Evolutionary conservation across 2,329 filamentous ascomycete genomes (phyloP).

Genomic region (Aspergillus terreus): DNA sequence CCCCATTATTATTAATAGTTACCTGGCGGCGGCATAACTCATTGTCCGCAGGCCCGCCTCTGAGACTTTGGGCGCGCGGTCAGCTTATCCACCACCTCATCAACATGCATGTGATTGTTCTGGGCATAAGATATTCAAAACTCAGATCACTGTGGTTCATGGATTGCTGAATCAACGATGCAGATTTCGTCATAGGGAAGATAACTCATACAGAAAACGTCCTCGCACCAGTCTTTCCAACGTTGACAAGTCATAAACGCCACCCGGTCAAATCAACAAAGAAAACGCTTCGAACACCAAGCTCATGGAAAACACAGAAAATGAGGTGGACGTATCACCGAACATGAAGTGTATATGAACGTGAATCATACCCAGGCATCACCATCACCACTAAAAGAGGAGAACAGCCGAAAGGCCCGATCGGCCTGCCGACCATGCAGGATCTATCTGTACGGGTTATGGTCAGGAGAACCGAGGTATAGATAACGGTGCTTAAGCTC

Average conservation of each 20-base stretch:
- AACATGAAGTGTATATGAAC: not conserved
- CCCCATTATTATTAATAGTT: too few relatives aligned
- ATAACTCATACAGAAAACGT: not conserved
- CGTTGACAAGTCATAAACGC: slow-evolving; percentile 21
- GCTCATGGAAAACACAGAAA: slow-evolving; percentile 9
- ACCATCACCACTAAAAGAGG: not conserved
- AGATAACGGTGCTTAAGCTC: slow-evolving; percentile 46
- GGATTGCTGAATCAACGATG: not conserved
- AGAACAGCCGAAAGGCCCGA: not conserved
- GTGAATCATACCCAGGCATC: not conserved
- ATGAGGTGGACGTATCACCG: not conserved
- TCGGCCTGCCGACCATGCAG: not conserved
- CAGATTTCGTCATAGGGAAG: slow-evolving; percentile 5
- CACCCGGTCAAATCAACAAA: slow-evolving; percentile 19
- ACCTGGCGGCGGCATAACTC: too few relatives aligned
- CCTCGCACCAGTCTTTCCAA: not conserved
- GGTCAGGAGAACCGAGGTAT: not conserved
- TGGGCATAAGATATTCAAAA: too few relatives aligned
- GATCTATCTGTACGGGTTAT: not conserved
- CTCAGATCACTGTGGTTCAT: too few relatives aligned
- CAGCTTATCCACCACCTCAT: too few relatives aligned
- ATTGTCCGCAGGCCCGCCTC: too few relatives aligned
- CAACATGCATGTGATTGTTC: too few relatives aligned
- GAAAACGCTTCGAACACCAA: slow-evolving; percentile 30
- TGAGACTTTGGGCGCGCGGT: too few relatives aligned